These are phyloP conservation scores for Darksidea phi DNA, from an alignment of 495 filamentous ascomycete species.

Conservation along the genomic window DNA sequence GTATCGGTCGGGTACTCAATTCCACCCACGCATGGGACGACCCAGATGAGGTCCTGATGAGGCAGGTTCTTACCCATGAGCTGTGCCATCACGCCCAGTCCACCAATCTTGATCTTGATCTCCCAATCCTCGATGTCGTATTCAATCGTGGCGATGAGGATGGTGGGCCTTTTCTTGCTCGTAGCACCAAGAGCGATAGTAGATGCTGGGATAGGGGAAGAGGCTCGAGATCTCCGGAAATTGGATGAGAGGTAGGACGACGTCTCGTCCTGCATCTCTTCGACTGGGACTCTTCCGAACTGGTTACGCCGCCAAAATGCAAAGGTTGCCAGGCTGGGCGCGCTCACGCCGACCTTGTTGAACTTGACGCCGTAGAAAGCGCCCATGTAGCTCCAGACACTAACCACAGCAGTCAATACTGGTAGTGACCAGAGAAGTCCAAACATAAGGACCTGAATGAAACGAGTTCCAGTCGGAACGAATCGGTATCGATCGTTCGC, in stretches of 20 bases:
- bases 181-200: no score
- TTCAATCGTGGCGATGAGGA: slow-evolving; percentile 72
- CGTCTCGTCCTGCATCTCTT: no score
- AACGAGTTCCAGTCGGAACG: slow-evolving; percentile 55
- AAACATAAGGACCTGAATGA: no score
- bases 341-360: slow-evolving; percentile 65
- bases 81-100: slow-evolving; percentile 65
- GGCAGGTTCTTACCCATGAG: slow-evolving; percentile 68
- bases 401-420: no score
- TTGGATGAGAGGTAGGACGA: no score
- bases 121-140: slow-evolving; percentile 72
- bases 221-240: no score
- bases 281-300: no score
- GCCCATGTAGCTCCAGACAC: no score
- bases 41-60: slow-evolving; percentile 70
- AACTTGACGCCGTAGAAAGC: slow-evolving; percentile 69
- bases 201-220: no score
- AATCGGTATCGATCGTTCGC: slow-evolving; percentile 53
- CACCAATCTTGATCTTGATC: slow-evolving; percentile 74
- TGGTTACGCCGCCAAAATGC: no score
- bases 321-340: no score
- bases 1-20: slow-evolving; percentile 64
- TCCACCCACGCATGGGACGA: slow-evolving; percentile 72
- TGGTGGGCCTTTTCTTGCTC: no score
- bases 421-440: slow-evolving; percentile 55